phyloP scores from a whole-genome alignment of 2,329 filamentous ascomycete species.

The Epichloe coenophiala region DNA sequence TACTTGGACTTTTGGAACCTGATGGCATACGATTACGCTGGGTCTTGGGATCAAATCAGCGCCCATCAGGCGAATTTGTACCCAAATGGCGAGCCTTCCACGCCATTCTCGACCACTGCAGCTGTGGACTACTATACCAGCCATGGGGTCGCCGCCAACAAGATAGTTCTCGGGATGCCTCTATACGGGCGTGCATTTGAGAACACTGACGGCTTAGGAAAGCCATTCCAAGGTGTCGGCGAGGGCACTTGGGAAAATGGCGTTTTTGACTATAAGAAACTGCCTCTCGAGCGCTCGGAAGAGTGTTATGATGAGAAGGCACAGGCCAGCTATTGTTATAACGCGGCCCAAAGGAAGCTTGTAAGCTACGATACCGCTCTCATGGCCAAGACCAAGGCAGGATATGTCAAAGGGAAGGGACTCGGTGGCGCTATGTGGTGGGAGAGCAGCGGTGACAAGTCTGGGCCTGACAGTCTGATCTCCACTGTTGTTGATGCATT shows the following conservation, averaged over 20 bases:
- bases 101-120: slow-evolving; percentile 62
- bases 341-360: slow-evolving; percentile 47
- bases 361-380: slow-evolving; percentile 66
- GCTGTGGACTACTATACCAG: slow-evolving; percentile 59
- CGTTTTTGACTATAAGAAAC: slow-evolving; percentile 76
- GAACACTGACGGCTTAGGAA: slow-evolving; percentile 62
- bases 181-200: slow-evolving; percentile 80
- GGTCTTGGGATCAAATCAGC: slow-evolving; percentile 59
- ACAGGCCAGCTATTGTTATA: slow-evolving; percentile 67
- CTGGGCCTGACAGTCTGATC: slow-evolving; percentile 54
- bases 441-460: slow-evolving; percentile 72
- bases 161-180: slow-evolving; percentile 84
- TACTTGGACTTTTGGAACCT: slow-evolving; percentile 65
- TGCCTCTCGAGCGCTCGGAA: slow-evolving; percentile 54
- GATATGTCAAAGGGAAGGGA: slow-evolving; percentile 51
- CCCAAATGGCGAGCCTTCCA: slow-evolving; percentile 44
- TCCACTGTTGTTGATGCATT: slow-evolving; percentile 45
- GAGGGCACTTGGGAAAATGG: slow-evolving; percentile 74
- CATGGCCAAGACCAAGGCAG: slow-evolving; percentile 55
- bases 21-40: slow-evolving; percentile 84
- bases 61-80: slow-evolving; percentile 77
- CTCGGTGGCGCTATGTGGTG: slow-evolving; percentile 96
- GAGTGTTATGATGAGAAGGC: slow-evolving; percentile 51
- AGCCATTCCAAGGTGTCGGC: slow-evolving; percentile 57
- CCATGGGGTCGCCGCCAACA: slow-evolving; percentile 49